A percentile compares a stretch with the other conserved stretches of the same genome.
Evolutionary conservation across 805 yeast genomes (phyloP).

Genomic region (Candida ipomoeae): DNA sequence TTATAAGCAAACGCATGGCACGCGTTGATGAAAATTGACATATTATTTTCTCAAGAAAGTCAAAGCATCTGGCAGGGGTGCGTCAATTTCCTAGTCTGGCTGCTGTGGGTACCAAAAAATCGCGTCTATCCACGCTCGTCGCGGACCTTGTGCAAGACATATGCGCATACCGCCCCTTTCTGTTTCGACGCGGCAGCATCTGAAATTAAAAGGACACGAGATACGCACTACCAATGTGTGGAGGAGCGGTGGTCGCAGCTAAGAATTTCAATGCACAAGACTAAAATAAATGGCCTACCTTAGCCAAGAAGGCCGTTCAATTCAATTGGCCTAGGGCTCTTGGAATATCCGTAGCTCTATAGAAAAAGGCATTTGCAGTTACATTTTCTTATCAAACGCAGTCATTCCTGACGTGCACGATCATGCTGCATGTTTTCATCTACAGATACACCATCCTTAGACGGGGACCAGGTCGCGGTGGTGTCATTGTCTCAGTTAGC

Average conservation of each 20-base stretch:
- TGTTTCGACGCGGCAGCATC: not conserved
- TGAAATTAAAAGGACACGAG: not conserved
- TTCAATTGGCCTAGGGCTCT: no score
- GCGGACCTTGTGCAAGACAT: not conserved
- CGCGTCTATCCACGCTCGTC: conserved; percentile 6
- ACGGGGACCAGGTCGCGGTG: not conserved
- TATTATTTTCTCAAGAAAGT: not conserved
- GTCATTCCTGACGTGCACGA: not conserved
- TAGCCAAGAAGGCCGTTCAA: not conserved
- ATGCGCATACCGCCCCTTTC: conserved; percentile 2
- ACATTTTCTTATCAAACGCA: not conserved
- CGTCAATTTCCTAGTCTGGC: conserved; percentile 1
- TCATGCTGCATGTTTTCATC: not conserved
- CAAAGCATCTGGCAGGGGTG: conserved; percentile 2
- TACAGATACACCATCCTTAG: not conserved
- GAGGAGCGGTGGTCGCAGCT: not conserved
- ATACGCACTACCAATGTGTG: not conserved
- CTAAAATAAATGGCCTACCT: not conserved
- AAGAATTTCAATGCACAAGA: not conserved
- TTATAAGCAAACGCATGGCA: not conserved
- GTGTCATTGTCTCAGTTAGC: not conserved
- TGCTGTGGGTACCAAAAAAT: not conserved
- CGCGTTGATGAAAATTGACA: conserved; percentile 1
- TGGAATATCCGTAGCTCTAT: no score
- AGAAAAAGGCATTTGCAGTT: not conserved